A percentile compares a stretch with the other conserved stretches of the same genome.
Conservation (phyloP, 345 rosid genomes). For the Aquilaria yunnanensis region DNA sequence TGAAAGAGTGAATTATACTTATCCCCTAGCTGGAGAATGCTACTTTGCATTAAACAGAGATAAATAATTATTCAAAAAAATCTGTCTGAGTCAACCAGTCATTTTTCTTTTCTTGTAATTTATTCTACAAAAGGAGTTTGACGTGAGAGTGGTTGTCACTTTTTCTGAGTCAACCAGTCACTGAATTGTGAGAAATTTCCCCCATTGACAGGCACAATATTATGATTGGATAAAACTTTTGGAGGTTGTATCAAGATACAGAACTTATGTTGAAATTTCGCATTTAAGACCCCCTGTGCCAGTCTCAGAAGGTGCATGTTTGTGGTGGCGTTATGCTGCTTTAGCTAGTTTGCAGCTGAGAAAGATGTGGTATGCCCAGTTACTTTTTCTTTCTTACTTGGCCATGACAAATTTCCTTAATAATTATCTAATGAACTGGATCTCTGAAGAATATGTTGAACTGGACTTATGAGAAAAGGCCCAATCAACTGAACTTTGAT, state of each 20-base stretch:
- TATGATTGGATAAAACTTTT: constrained; percentile 94
- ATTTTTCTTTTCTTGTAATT: not conserved
- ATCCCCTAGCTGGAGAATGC: no score
- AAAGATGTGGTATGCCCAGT: constrained; percentile 65
- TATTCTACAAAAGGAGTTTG: no score
- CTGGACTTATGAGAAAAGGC: constrained; percentile 1
- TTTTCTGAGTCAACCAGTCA: no score
- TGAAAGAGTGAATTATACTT: no score
- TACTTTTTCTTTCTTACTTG: not conserved
- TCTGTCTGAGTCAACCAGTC: no score
- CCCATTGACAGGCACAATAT: constrained; percentile 67
- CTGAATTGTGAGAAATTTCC: constrained; percentile 4
- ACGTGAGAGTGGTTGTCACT: no score
- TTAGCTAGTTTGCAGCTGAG: constrained; percentile 81
- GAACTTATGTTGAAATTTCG: constrained; percentile 71
- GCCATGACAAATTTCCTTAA: not conserved
- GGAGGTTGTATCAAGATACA: constrained; percentile 87
- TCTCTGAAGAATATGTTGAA: not conserved
- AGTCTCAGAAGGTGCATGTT: constrained; percentile 47
- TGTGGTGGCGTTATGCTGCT: constrained; percentile 97
- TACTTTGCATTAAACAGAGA: no score
- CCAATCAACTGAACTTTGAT: constrained; percentile 1
- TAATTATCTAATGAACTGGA: not conserved
- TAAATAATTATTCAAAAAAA: no score
- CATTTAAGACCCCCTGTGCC: constrained; percentile 85